Evolutionary conservation across 2,329 filamentous ascomycete genomes (phyloP).

Genomic region (Trichoderma pleuroti): DNA sequence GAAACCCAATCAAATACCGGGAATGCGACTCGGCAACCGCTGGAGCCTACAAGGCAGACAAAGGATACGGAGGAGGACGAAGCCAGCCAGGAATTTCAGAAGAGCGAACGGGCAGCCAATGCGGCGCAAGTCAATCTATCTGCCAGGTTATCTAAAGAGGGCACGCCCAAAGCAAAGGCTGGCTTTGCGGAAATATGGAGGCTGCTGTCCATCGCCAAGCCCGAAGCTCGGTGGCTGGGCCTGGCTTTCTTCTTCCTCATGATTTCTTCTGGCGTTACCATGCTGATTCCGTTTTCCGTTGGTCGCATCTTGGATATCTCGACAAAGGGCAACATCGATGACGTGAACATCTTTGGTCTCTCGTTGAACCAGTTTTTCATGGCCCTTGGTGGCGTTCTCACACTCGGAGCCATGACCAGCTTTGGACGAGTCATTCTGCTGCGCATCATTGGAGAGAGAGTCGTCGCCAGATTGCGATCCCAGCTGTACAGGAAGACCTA

Average conservation of each 20-base stretch:
- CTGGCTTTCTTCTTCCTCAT: slow-evolving; percentile 82
- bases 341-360: slow-evolving; percentile 73
- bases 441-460: slow-evolving; percentile 89
- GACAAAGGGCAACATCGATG: slow-evolving; percentile 66
- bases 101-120: slow-evolving; percentile 79
- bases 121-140: slow-evolving; percentile 87
- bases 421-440: slow-evolving; percentile 92
- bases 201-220: slow-evolving; percentile 81
- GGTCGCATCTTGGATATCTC: slow-evolving; percentile 92
- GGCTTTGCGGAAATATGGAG: slow-evolving; percentile 77
- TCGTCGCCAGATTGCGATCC: slow-evolving; percentile 84
- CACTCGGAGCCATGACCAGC: slow-evolving; percentile 82
- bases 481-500: slow-evolving; percentile 89
- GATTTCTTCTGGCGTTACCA: slow-evolving; percentile 86
- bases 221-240: slow-evolving; percentile 73
- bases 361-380: slow-evolving; percentile 85
- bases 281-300: slow-evolving; percentile 95
- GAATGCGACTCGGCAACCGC: slow-evolving; percentile 34
- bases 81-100: slow-evolving; percentile 48
- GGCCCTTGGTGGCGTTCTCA: slow-evolving; percentile 71
- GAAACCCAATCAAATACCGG: slow-evolving; percentile 31
- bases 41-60: slow-evolving; percentile 1
- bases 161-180: slow-evolving; percentile 55
- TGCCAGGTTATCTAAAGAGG: slow-evolving; percentile 82
- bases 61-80: slow-evolving; percentile 26